Evolutionary conservation across 148 eudicot genomes (phyloP).

Genomic region (Camellia japonica): DNA sequence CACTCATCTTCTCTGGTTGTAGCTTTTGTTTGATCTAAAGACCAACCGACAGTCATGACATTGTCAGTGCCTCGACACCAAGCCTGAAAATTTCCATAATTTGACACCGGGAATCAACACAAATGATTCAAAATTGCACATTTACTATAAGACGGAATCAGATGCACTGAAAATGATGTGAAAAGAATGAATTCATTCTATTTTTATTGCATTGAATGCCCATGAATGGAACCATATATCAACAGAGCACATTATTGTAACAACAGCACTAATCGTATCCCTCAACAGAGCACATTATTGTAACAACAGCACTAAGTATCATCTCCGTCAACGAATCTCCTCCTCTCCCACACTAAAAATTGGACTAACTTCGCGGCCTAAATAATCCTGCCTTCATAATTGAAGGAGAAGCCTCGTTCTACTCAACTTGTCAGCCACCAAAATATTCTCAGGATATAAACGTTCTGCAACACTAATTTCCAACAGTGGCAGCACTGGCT

Average conservation of each 20-base stretch:
- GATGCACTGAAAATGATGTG: neutral
- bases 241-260: neutral
- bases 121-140: neutral
- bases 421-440: neutral
- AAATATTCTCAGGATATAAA: neutral
- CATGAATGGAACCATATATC: neutral
- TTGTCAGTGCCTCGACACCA: too few species aligned
- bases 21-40: neutral
- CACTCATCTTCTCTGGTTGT: neutral
- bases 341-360: neutral
- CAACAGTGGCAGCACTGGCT: neutral
- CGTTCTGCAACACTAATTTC: neutral
- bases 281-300: neutral
- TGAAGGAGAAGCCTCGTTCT: neutral
- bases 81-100: neutral
- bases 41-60: neutral
- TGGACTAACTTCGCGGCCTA: neutral
- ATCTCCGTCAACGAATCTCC: neutral
- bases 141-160: neutral
- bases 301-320: neutral
- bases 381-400: neutral
- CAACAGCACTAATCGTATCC: neutral
- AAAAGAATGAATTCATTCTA: neutral
- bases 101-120: neutral
- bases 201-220: neutral